Evolutionary conservation across 1,284 basidiomycete species (phyloP), one percentile per base, ranked within the genome.

Genomic region (Cystobasidiaceae sp.): DNA sequence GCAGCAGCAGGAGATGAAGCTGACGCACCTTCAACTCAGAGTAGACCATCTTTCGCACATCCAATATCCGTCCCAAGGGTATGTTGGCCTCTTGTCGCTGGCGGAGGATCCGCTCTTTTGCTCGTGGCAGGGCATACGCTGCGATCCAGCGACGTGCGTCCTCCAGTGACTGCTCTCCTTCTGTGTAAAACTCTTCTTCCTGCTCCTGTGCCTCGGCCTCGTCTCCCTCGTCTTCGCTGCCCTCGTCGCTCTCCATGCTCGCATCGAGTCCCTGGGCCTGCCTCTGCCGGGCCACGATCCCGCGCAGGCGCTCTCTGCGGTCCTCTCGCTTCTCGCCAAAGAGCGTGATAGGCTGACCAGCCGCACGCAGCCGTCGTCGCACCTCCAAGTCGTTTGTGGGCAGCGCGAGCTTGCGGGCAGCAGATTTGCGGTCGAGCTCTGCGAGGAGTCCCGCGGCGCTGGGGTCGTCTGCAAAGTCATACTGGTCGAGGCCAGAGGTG

Each of bases 341-440:
- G 34, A 97, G 82, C 5, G 93, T 97, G 70, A 97, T 92, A 33
- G 96, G 96, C 77, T 98, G 90, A 30, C 90, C 92, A 69, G 96
- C 87, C 77, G 94, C 90, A 65, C 96, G 82, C 68, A 99, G 81
- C 61, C 90, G 82, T 45, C 87, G 85, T 74, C 89, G 88, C 71
- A 99, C 94, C 69, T 89, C 87, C 72, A 84, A 86, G 78, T 98
- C 96, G 76, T 97, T 93, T 7, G 96, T 99, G 4, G 96, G 96
- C 3, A 98, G 91, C 15, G 93, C 93, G 78, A 97, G 84, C 67
- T 82, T 87, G 68, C 94, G 83, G n/a, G 93, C 88, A 73, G 90
- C 86, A 81, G 93, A 94, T 82, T 92, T 94, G 71, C 91, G 83
- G 76, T 96, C 92, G n/a, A 97, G 83, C 77, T 93, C 90, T 75